Evolutionary conservation across 2,329 filamentous ascomycete species (phyloP), one percentile per base, ranked within the genome.

Genomic region (Penicillium sumatraense): DNA sequence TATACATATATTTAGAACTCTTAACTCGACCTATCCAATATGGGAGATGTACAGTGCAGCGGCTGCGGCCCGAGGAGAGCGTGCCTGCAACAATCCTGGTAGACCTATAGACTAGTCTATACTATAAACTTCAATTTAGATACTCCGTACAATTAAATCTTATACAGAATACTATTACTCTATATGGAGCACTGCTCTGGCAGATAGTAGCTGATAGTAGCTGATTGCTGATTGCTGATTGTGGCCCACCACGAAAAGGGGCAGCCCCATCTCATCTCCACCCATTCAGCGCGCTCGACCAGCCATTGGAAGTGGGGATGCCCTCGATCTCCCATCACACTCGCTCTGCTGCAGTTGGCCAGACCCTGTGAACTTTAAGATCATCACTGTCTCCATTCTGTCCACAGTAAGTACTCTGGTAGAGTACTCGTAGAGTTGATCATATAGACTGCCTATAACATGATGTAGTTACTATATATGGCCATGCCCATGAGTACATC

Each of bases 321-420:
- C 16, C 41, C 42, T 46, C 42, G 42, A 46, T 46, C 42, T 46
- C 26, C 40, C 42, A 46, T 46, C 42, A 46, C 42, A 45, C 41
- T 18, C 8, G 14, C 21, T 45, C n/a, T 29, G 27, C 41, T 45
- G 41, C 41, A 45, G 41, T 23, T 23, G 24, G 11, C 42, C 42
- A 46, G 42, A 21, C 42, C 42, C 27, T 31, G 26, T 27, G 27
- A 44, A 26, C 40, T 8, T 8, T 31, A 21, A 16, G 38, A 41
- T 42, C 38, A 23, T 26, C 38, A 3, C 5, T 13, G 21, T n/a
- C n/a, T n/a, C n/a, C n/a, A n/a, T n/a, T n/a, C n/a, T n/a, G n/a
- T n/a, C n/a, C n/a, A n/a, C n/a, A n/a, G n/a, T n/a, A n/a, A n/a
- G n/a, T n/a, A n/a, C n/a, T n/a, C n/a, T n/a, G n/a, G n/a, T n/a